Evolutionary conservation across 192 early-diverging fungal genomes (phyloP).

Genomic region (Linnemannia schmuckeri): DNA sequence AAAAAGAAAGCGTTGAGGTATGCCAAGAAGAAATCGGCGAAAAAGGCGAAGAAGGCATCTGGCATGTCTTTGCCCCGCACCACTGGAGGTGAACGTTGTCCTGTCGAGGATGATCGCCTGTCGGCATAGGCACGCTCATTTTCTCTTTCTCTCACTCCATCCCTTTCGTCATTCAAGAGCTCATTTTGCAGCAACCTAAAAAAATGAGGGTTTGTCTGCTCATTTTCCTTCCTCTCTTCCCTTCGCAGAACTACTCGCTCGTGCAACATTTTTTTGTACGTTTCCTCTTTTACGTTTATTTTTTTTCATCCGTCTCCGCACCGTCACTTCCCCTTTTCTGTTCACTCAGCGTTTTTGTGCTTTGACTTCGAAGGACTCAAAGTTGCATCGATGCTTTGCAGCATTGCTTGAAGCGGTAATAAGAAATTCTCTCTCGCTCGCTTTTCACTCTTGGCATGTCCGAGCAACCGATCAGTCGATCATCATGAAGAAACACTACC

Average conservation of each 20-base stretch:
- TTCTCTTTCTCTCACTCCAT: background rate
- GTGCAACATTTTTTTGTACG: background rate
- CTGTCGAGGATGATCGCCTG: background rate
- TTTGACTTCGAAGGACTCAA: background rate
- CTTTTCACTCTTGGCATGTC: too few relatives aligned
- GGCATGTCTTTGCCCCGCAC: background rate
- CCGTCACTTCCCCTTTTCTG: background rate
- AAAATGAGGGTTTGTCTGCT: background rate
- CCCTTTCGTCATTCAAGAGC: background rate
- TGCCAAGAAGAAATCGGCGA: constrained; percentile 22
- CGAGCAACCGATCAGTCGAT: too few relatives aligned
- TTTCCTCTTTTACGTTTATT: background rate
- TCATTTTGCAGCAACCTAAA: background rate
- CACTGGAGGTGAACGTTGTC: background rate
- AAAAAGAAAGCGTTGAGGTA: constrained; percentile 12
- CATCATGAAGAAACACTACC: too few relatives aligned
- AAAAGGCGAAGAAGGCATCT: background rate
- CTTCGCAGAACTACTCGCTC: background rate
- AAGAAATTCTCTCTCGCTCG: too few relatives aligned
- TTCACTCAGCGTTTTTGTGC: background rate
- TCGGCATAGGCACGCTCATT: background rate
- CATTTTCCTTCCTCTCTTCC: background rate
- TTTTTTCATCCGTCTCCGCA: background rate
- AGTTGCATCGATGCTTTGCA: too few relatives aligned
- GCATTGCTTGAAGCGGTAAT: too few relatives aligned